Percentiles rank a stretch among this genome's conserved stretches.
Conservation (phyloP, 2,329 filamentous ascomycete species). For the Clonostachys rosea region DNA sequence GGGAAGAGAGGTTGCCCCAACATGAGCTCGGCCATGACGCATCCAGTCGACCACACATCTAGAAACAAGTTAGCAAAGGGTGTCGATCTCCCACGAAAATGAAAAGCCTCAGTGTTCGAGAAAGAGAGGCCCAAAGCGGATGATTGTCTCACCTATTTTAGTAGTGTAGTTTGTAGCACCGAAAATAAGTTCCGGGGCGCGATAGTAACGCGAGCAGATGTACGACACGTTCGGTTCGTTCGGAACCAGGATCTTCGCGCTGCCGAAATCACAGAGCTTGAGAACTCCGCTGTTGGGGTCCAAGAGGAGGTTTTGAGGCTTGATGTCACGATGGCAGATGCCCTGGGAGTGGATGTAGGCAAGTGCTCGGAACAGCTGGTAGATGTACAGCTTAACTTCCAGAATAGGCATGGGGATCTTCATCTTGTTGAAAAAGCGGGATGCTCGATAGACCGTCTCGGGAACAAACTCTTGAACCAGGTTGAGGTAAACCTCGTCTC, state of each 20-base stretch:
- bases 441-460: constrained; percentile 96
- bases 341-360: constrained; percentile 99
- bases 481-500: constrained; percentile 98
- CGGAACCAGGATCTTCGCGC: constrained; percentile 96
- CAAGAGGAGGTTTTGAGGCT: constrained; percentile 93
- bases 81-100: constrained; percentile 1
- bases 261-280: constrained; percentile 98
- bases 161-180: constrained; percentile 99
- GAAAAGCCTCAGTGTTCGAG: neutral
- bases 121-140: neutral
- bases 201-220: constrained; percentile 98
- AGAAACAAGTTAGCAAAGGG: constrained; percentile 37
- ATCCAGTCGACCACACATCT: constrained; percentile 99
- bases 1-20: constrained; percentile 96
- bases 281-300: constrained; percentile 88
- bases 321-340: constrained; percentile 98
- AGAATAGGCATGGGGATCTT: constrained; percentile 99
- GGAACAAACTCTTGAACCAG: constrained; percentile 97
- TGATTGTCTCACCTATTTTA: constrained; percentile 84
- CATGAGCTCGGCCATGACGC: constrained; percentile 99
- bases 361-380: constrained; percentile 96
- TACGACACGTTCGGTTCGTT: constrained; percentile 99
- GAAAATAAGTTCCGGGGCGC: constrained; percentile 96
- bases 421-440: constrained; percentile 99
- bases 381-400: constrained; percentile 99